Percentiles rank a stretch among this genome's conserved stretches.
These are phyloP conservation scores for Turnera subulata DNA, from an alignment of 345 rosid genomes.

Conservation along the genomic window DNA sequence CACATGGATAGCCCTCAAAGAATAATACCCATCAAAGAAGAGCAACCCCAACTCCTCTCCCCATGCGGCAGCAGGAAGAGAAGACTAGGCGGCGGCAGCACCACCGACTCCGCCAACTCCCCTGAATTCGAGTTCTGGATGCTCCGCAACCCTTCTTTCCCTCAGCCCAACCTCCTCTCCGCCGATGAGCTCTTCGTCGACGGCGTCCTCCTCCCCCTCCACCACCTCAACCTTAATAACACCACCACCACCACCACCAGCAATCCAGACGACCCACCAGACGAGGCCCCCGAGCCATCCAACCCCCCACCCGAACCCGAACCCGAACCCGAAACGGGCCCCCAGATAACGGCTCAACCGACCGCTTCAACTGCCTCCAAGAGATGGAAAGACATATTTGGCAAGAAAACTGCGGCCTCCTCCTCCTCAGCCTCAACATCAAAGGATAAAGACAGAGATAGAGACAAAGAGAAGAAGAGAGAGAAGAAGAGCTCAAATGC, in stretches of 20 bases:
- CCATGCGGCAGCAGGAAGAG: slow-evolving; percentile 14
- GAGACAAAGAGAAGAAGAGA: slow-evolving; percentile 24
- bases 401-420: slow-evolving; percentile 27
- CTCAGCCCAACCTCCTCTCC: slow-evolving; percentile 46
- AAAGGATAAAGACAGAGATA: slow-evolving; percentile 1
- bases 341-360: slow-evolving; percentile 14
- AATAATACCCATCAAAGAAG: neutral
- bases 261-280: slow-evolving; percentile 2
- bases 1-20: slow-evolving; percentile 6
- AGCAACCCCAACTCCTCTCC: slow-evolving; percentile 4
- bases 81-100: slow-evolving; percentile 14
- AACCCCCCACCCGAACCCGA: slow-evolving; percentile 12
- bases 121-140: slow-evolving; percentile 83
- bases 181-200: slow-evolving; percentile 77
- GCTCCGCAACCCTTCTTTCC: slow-evolving; percentile 43
- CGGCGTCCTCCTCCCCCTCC: slow-evolving; percentile 67
- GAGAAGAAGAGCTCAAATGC: slow-evolving; percentile 28
- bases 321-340: neutral
- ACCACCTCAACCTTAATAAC: slow-evolving; percentile 25
- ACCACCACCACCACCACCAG: slow-evolving; percentile 27
- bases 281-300: slow-evolving; percentile 17
- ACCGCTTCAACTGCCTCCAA: slow-evolving; percentile 36
- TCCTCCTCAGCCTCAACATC: too few relatives aligned
- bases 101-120: slow-evolving; percentile 26
- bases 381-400: slow-evolving; percentile 64